These are phyloP conservation scores for Candida endomychidarum DNA, from an alignment of 805 yeast genomes.

Conservation along the genomic window DNA sequence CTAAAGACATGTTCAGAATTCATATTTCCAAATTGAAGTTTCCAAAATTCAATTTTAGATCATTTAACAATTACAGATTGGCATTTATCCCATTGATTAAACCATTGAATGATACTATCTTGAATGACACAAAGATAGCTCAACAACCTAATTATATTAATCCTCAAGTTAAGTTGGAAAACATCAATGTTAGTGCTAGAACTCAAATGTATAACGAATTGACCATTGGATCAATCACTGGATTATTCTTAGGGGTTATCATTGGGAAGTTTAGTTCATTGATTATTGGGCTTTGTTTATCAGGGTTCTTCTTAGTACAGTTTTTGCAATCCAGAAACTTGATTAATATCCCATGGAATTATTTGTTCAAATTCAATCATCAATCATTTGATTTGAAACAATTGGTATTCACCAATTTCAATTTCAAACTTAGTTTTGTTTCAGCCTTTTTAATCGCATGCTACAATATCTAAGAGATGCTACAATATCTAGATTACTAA, in stretches of 20 bases:
- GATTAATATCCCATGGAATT: slow-evolving; percentile 46
- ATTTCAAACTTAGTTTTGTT: slow-evolving; percentile 59
- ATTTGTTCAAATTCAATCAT: slow-evolving; percentile 32
- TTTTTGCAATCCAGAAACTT: slow-evolving; percentile 58
- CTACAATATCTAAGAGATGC: slow-evolving; percentile 49
- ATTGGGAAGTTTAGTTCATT: slow-evolving; percentile 61
- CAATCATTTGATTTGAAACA: slow-evolving; percentile 45
- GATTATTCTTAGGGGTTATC: slow-evolving; percentile 56
- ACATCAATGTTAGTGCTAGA: slow-evolving; percentile 21
- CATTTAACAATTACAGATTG: slow-evolving; percentile 9
- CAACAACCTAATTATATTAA: slow-evolving; percentile 2
- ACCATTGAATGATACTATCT: slow-evolving; percentile 9
- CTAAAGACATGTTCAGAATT: slow-evolving; percentile 13
- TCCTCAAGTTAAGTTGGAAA: not conserved
- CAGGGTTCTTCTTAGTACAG: slow-evolving; percentile 45
- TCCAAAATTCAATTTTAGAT: slow-evolving; percentile 13
- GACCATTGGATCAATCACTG: slow-evolving; percentile 62
- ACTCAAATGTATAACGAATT: slow-evolving; percentile 51
- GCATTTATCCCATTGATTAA: slow-evolving; percentile 14
- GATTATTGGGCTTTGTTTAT: slow-evolving; percentile 50
- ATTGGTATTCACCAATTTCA: slow-evolving; percentile 57
- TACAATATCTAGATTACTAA: slow-evolving; percentile 40
- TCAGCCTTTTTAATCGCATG: slow-evolving; percentile 60
- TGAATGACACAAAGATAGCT: slow-evolving; percentile 9
- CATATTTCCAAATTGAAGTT: slow-evolving; percentile 10